phyloP scores from a whole-genome alignment of 2,329 filamentous ascomycete genomes.

The Paracamarosporium sp. region DNA sequence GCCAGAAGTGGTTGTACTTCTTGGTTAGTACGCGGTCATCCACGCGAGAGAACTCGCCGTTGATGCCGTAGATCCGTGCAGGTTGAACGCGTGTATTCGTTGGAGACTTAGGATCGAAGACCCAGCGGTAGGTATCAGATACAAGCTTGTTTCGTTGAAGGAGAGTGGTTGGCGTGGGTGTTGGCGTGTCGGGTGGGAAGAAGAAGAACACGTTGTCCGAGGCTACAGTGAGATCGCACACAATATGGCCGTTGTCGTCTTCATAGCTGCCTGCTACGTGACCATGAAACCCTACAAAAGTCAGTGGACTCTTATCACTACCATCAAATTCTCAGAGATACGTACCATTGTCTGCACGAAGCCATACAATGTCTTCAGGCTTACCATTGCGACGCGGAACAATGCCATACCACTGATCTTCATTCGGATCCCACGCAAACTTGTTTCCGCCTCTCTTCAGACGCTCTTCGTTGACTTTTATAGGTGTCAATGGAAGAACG shows the following conservation, averaged over 20 bases:
- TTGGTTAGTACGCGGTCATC: constrained; percentile 53
- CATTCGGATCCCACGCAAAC: constrained; percentile 54
- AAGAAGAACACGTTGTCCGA: constrained; percentile 49
- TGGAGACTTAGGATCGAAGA: constrained; percentile 44
- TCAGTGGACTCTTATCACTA: background rate
- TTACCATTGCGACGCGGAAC: constrained; percentile 59
- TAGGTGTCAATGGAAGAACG: constrained; percentile 46
- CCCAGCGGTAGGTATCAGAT: constrained; percentile 49
- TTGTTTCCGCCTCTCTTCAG: constrained; percentile 49
- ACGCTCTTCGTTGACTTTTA: constrained; percentile 44
- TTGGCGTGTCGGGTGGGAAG: constrained; percentile 47
- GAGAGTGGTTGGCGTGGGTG: constrained; percentile 40
- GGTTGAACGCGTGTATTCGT: constrained; percentile 38
- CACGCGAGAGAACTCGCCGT: constrained; percentile 54
- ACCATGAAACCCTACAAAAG: constrained; percentile 45
- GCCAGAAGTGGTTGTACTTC: constrained; percentile 49
- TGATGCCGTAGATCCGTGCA: constrained; percentile 43
- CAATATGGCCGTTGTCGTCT: constrained; percentile 43
- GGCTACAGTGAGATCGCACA: constrained; percentile 13
- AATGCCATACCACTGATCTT: constrained; percentile 63
- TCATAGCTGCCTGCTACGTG: constrained; percentile 54
- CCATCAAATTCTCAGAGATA: background rate
- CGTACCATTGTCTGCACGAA: constrained; percentile 59
- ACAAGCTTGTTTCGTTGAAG: constrained; percentile 51
- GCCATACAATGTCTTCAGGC: constrained; percentile 61